Percentiles rank a stretch among this genome's conserved stretches.
Evolutionary conservation across 1,284 basidiomycete species (phyloP).

Genomic region (Moniliophthora roreri): DNA sequence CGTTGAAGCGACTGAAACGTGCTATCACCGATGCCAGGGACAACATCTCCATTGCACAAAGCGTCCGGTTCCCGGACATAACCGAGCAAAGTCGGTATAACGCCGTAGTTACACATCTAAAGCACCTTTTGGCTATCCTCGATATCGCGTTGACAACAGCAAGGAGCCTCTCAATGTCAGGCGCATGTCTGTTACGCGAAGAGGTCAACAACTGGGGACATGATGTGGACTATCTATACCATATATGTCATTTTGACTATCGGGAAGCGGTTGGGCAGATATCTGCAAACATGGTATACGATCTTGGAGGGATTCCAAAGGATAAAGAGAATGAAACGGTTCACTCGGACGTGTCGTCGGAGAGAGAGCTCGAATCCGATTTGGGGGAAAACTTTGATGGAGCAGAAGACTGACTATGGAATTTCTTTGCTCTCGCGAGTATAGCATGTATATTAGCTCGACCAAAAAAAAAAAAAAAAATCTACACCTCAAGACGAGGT

Average conservation of each 20-base stretch:
- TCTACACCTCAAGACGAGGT: no score
- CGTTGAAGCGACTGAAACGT: neutral
- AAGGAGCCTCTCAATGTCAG: neutral
- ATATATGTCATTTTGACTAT: neutral
- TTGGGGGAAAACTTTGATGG: no score
- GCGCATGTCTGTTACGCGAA: neutral
- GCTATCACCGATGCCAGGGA: neutral
- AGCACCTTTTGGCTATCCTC: neutral
- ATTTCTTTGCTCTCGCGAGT: no score
- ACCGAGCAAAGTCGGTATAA: neutral
- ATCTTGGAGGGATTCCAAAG: neutral
- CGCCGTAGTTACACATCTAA: neutral
- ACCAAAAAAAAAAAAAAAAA: no score
- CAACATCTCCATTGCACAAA: neutral
- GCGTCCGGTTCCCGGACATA: neutral
- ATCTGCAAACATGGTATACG: neutral
- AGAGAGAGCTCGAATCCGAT: no score
- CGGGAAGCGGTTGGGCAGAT: neutral
- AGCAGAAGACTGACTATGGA: no score
- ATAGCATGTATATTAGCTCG: no score
- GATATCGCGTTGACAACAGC: neutral
- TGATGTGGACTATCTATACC: neutral
- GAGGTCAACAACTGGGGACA: neutral
- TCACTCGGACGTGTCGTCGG: no score
- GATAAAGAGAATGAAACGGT: neutral